phyloP scores from a whole-genome alignment of 805 yeast species.

The Debaryomyces maramus region DNA sequence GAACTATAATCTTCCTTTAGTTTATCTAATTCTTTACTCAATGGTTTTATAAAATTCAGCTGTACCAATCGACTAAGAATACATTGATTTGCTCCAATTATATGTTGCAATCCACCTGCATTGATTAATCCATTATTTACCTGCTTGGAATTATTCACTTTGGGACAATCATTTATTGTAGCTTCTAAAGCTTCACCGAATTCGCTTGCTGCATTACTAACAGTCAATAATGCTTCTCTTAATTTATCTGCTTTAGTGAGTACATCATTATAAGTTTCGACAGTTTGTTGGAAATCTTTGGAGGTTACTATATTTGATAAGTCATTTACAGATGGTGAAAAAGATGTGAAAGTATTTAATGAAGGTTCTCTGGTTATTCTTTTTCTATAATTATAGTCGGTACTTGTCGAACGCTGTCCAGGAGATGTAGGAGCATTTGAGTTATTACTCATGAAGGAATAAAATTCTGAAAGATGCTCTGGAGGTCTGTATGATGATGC shows the following conservation, averaged over 20 bases:
- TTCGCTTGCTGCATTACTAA: slow-evolving; percentile 63
- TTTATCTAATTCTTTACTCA: slow-evolving; percentile 42
- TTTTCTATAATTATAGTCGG: not conserved
- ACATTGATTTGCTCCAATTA: slow-evolving; percentile 75
- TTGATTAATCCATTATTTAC: slow-evolving; percentile 62
- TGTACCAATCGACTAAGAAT: slow-evolving; percentile 59
- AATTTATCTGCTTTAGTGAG: slow-evolving; percentile 48
- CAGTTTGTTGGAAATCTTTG: slow-evolving; percentile 54
- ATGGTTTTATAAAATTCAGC: slow-evolving; percentile 56
- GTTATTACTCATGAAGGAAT: slow-evolving; percentile 45
- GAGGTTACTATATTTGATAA: slow-evolving; percentile 61
- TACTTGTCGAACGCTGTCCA: slow-evolving; percentile 8
- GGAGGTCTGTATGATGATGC: slow-evolving; percentile 29
- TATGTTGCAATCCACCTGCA: slow-evolving; percentile 75
- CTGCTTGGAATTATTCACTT: slow-evolving; percentile 22
- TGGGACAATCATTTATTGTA: slow-evolving; percentile 25
- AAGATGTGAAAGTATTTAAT: slow-evolving; percentile 44
- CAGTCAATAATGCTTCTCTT: slow-evolving; percentile 43
- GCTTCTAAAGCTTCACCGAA: slow-evolving; percentile 70
- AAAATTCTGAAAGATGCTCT: slow-evolving; percentile 61
- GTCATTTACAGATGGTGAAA: slow-evolving; percentile 55
- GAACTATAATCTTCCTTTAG: slow-evolving; percentile 45
- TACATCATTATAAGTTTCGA: slow-evolving; percentile 49
- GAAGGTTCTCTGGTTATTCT: slow-evolving; percentile 28
- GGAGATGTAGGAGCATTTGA: slow-evolving; percentile 12